A percentile compares a stretch with the other conserved stretches of the same genome.
These are phyloP conservation scores for Capronia coronata DNA, from an alignment of 2,329 filamentous ascomycete genomes.

Conservation along the genomic window DNA sequence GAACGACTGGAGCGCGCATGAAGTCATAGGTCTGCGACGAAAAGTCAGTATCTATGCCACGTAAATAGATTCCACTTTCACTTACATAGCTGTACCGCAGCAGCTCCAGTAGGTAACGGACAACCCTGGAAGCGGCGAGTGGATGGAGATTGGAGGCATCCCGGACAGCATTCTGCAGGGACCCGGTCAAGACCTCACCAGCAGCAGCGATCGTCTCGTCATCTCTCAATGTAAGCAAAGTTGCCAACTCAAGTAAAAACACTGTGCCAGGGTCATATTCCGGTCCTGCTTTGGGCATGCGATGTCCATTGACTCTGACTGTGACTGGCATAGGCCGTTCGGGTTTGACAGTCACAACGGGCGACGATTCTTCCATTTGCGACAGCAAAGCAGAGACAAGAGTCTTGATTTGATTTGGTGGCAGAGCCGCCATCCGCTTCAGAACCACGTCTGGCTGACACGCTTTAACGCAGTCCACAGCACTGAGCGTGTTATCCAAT, in stretches of 20 bases:
- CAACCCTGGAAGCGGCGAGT: slow-evolving; percentile 73
- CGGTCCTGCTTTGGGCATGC: slow-evolving; percentile 50
- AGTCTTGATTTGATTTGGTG: slow-evolving; percentile 51
- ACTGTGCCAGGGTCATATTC: slow-evolving; percentile 79
- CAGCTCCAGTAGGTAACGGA: slow-evolving; percentile 79
- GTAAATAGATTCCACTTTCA: slow-evolving; percentile 16
- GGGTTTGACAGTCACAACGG: slow-evolving; percentile 79
- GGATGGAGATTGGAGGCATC: slow-evolving; percentile 73
- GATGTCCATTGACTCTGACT: slow-evolving; percentile 53
- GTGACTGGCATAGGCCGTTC: slow-evolving; percentile 63
- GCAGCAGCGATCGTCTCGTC: slow-evolving; percentile 63
- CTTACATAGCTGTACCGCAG: slow-evolving; percentile 79
- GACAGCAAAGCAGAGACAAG: slow-evolving; percentile 69
- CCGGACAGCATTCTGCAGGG: slow-evolving; percentile 72
- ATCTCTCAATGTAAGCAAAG: slow-evolving; percentile 71
- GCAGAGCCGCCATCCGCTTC: slow-evolving; percentile 67
- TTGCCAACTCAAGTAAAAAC: slow-evolving; percentile 87
- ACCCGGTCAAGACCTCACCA: slow-evolving; percentile 72
- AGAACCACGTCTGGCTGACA: slow-evolving; percentile 81
- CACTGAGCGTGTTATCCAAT: slow-evolving; percentile 87
- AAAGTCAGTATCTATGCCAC: slow-evolving; percentile 28
- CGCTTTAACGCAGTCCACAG: slow-evolving; percentile 86
- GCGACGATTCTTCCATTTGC: slow-evolving; percentile 75
- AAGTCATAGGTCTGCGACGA: slow-evolving; percentile 69
- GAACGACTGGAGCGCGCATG: slow-evolving; percentile 80